Evolutionary conservation across 73 alveolate species (phyloP).

Genomic region (Paramecium biaurelia): DNA sequence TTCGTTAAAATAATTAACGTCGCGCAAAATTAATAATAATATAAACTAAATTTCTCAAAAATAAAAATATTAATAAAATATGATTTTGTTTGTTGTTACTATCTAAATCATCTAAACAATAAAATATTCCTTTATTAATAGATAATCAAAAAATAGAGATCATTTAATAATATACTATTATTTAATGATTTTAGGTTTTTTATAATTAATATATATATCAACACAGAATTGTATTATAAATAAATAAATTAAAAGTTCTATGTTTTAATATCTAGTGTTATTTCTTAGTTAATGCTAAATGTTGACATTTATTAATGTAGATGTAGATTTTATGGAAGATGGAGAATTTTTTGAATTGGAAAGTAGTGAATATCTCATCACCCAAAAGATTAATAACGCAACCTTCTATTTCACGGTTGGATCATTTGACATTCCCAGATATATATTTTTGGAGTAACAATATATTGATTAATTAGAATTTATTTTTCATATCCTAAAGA

Average conservation of each 20-base stretch:
- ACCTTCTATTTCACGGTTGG: not conserved
- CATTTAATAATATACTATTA: too few relatives aligned
- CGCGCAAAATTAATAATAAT: not conserved
- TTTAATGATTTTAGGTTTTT: too few relatives aligned
- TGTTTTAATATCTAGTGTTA: not conserved
- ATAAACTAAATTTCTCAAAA: not conserved
- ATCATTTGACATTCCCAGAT: not conserved
- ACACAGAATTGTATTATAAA: too few relatives aligned
- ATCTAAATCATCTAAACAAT: not conserved
- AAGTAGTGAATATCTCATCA: not conserved
- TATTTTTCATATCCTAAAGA: not conserved
- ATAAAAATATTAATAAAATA: too few relatives aligned
- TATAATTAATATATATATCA: not conserved
- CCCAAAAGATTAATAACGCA: not conserved
- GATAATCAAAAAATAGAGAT: not conserved
- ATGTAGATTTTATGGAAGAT: not conserved
- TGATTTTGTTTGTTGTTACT: not conserved
- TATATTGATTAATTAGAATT: not conserved
- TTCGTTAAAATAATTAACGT: constrained; percentile 40
- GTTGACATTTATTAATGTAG: not conserved
- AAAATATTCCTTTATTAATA: not conserved
- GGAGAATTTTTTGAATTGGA: not conserved
- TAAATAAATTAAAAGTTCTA: not conserved
- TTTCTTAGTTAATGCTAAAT: not conserved
- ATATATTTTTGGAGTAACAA: not conserved